phyloP scores from a whole-genome alignment of 169 alveolate species.

The Neospora caninum region DNA sequence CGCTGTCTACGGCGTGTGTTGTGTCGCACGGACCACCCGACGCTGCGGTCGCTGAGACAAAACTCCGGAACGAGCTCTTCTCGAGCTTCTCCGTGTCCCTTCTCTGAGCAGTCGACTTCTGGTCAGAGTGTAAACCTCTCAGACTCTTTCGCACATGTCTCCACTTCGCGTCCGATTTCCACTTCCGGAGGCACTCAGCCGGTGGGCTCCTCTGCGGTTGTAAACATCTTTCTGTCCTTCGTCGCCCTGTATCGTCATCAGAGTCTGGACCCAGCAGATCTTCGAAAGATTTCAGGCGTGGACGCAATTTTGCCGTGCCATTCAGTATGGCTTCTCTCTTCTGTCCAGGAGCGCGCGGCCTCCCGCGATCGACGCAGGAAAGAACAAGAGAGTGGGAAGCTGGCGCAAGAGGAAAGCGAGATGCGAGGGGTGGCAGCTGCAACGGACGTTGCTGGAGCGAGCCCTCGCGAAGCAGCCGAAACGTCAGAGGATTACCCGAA shows the following conservation, averaged over 20 bases:
- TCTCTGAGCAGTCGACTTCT: neutral
- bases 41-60: neutral
- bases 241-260: neutral
- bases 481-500: too few relatives aligned
- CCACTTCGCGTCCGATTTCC: neutral
- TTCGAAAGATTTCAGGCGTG: neutral
- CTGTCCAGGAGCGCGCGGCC: too few relatives aligned
- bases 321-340: neutral
- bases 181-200: neutral
- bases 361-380: too few relatives aligned
- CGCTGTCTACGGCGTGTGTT: neutral
- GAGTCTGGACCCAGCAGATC: neutral
- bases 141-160: neutral
- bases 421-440: too few relatives aligned
- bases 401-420: too few relatives aligned
- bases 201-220: neutral
- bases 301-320: neutral
- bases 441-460: too few relatives aligned
- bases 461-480: too few relatives aligned
- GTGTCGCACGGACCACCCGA: constrained; percentile 9
- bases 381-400: too few relatives aligned
- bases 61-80: neutral
- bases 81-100: neutral
- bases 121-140: neutral
- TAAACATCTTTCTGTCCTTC: neutral